These are phyloP conservation scores for Kwoniella sp. DNA, from an alignment of 768 basidiomycete species.

Conservation along the genomic window DNA sequence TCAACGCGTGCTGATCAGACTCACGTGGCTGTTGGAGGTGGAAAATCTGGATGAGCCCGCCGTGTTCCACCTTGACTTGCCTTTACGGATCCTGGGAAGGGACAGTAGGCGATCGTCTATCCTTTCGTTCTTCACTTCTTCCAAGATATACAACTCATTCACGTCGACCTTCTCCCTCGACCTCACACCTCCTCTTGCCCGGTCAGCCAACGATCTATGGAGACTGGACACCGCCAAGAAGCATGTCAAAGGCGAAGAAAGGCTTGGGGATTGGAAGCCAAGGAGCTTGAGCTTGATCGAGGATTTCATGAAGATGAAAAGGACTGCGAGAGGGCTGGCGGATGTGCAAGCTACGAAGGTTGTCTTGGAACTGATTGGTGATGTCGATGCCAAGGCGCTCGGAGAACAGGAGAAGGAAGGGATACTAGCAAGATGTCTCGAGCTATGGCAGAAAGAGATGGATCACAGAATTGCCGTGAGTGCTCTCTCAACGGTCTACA, in stretches of 20 bases:
- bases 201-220: slow-evolving; percentile 89
- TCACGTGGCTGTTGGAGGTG: slow-evolving; percentile 77
- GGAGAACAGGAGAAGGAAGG: slow-evolving; percentile 49
- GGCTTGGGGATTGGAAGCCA: slow-evolving; percentile 78
- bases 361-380: slow-evolving; percentile 60
- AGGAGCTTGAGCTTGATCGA: slow-evolving; percentile 86
- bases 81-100: slow-evolving; percentile 77
- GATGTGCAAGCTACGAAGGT: slow-evolving; percentile 88
- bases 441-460: slow-evolving; percentile 81
- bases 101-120: slow-evolving; percentile 82
- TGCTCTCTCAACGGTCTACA: too few relatives aligned
- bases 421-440: slow-evolving; percentile 68
- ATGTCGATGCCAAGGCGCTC: slow-evolving; percentile 17
- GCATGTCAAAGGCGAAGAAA: slow-evolving; percentile 90
- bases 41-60: slow-evolving; percentile 81
- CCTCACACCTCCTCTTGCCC: slow-evolving; percentile 79
- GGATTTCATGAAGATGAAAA: slow-evolving; percentile 74
- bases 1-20: slow-evolving; percentile 76
- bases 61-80: slow-evolving; percentile 84
- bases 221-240: slow-evolving; percentile 90
- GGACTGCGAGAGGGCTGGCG: slow-evolving; percentile 72
- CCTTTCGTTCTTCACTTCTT: slow-evolving; percentile 75
- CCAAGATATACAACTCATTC: slow-evolving; percentile 74
- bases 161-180: slow-evolving; percentile 81
- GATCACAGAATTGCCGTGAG: slow-evolving; percentile 74